These are phyloP conservation scores for Lyophyllum shimeji DNA, from an alignment of 768 basidiomycete genomes.

Conservation along the genomic window DNA sequence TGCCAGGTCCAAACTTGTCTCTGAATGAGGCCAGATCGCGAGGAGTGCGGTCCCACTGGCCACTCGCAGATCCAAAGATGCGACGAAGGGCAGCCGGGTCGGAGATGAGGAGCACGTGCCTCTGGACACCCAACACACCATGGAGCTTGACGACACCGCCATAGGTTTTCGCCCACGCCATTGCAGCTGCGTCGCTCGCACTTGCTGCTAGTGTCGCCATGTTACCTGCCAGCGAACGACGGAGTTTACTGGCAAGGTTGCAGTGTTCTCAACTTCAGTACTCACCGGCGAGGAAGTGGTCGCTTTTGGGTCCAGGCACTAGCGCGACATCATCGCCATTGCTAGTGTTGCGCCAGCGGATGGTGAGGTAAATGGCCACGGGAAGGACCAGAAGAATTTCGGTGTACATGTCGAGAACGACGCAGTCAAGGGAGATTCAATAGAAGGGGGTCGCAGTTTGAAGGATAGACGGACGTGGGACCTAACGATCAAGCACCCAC, in stretches of 20 bases:
- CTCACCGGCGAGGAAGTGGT: constrained; percentile 5
- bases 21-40: constrained; percentile 7
- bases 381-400: not conserved
- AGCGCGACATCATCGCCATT: constrained; percentile 4
- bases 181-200: constrained; percentile 2
- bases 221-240: not conserved
- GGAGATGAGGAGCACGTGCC: constrained; percentile 6
- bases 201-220: constrained; percentile 5
- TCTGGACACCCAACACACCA: constrained; percentile 6
- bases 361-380: not conserved
- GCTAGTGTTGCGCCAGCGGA: constrained; percentile 1
- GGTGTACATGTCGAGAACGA: not conserved
- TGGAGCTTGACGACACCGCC: constrained; percentile 8
- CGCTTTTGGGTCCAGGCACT: constrained; percentile 1
- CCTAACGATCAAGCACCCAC: not conserved
- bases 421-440: not conserved
- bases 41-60: constrained; percentile 5
- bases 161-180: constrained; percentile 5
- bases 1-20: constrained; percentile 6
- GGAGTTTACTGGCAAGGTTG: not conserved
- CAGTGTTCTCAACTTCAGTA: not conserved
- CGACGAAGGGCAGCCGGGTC: constrained; percentile 7
- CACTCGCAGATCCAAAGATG: constrained; percentile 3
- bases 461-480: not conserved
- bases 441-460: not conserved